Percentiles rank a stretch among this genome's conserved stretches.
Conservation (phyloP, 371 early-diverging fungal genomes). For the Mortierella sp. region DNA sequence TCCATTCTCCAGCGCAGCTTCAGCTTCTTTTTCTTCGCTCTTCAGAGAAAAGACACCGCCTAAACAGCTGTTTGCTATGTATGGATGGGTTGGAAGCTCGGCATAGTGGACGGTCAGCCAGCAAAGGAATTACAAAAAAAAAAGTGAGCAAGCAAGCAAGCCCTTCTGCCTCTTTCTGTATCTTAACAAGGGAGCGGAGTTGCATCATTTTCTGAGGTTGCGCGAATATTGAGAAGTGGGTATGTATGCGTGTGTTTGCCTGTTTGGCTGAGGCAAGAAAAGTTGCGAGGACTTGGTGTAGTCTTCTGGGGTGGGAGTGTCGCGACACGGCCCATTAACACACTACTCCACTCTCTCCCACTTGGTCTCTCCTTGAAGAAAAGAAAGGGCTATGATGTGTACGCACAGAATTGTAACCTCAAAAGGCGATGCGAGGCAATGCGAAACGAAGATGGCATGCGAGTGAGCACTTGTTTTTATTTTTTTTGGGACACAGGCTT, state of each 20-base stretch:
- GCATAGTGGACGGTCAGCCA: neutral
- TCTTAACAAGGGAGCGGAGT: neutral
- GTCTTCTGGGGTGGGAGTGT: neutral
- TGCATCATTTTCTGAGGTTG: constrained; percentile 12
- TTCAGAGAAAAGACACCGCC: neutral
- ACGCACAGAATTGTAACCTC: neutral
- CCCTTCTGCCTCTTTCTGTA: neutral
- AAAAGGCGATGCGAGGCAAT: constrained; percentile 2
- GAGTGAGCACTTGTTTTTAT: neutral
- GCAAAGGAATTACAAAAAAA: neutral
- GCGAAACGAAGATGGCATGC: neutral
- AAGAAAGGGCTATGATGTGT: neutral
- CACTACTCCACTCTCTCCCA: neutral
- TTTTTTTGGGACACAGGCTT: neutral
- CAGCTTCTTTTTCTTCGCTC: too few species aligned
- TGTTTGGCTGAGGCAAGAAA: neutral
- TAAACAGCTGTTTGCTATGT: neutral
- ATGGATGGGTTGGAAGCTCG: too few species aligned
- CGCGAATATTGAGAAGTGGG: neutral
- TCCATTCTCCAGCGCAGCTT: neutral
- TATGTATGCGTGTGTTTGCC: neutral
- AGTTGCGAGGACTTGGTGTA: too few species aligned
- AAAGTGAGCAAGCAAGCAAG: neutral
- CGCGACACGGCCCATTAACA: neutral
- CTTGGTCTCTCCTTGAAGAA: neutral